phyloP scores from a whole-genome alignment of 805 yeast genomes.

The Candida qinlingensis region DNA sequence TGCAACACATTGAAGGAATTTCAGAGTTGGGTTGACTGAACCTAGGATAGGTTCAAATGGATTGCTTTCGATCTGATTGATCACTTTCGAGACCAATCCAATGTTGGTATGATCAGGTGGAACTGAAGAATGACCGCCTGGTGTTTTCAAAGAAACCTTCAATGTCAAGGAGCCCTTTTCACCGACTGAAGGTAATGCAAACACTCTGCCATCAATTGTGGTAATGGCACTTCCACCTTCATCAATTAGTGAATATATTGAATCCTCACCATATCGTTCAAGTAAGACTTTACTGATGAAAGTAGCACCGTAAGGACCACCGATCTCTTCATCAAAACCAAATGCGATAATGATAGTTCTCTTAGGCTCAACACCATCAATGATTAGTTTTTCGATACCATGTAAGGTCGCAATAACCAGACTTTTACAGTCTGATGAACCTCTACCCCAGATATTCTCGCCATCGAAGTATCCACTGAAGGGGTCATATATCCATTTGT shows the following conservation, averaged over 20 bases:
- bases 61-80: conserved; percentile 48
- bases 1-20: conserved; percentile 57
- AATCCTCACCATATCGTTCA: conserved; percentile 51
- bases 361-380: conserved; percentile 41
- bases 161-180: conserved; percentile 59
- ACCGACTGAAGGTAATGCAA: conserved; percentile 53
- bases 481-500: conserved; percentile 62
- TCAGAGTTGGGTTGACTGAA: conserved; percentile 48
- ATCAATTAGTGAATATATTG: conserved; percentile 58
- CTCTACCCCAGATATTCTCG: conserved; percentile 63
- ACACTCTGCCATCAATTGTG: conserved; percentile 29
- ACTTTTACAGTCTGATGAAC: conserved; percentile 68
- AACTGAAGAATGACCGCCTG: conserved; percentile 70
- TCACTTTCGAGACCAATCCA: conserved; percentile 56
- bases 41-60: conserved; percentile 45
- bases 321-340: conserved; percentile 74
- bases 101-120: conserved; percentile 74
- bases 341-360: conserved; percentile 58
- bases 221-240: conserved; percentile 50
- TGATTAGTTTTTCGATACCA: conserved; percentile 46
- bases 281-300: conserved; percentile 40
- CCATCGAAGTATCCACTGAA: conserved; percentile 64
- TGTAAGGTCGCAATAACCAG: conserved; percentile 58
- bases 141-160: conserved; percentile 44
- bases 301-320: conserved; percentile 58